Conservation (phyloP, 306 rosid genomes). For the Quercus ilex region DNA sequence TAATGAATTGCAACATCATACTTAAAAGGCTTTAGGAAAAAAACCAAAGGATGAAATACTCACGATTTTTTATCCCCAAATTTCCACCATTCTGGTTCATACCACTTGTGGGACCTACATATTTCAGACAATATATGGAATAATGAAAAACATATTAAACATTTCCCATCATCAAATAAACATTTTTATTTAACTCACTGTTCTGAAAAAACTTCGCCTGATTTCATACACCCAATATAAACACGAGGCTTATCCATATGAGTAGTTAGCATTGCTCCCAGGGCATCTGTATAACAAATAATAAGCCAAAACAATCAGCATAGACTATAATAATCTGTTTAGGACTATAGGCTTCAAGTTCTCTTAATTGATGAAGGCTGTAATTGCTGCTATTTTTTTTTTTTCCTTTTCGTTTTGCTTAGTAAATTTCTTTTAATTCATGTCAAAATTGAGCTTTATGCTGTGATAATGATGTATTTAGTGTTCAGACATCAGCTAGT, state of each 20-base stretch:
- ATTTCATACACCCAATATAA: slow-evolving; percentile 81
- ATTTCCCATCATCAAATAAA: slow-evolving; percentile 16
- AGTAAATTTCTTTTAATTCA: neutral
- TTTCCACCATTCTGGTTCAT: slow-evolving; percentile 83
- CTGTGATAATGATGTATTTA: neutral
- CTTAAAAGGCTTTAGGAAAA: neutral
- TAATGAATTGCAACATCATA: neutral
- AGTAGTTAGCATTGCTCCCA: slow-evolving; percentile 52
- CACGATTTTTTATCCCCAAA: slow-evolving; percentile 67
- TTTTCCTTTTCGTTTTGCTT: neutral
- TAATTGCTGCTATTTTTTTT: neutral
- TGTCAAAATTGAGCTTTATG: neutral
- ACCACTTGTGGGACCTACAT: slow-evolving; percentile 59
- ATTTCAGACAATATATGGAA: slow-evolving; percentile 21
- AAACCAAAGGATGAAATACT: slow-evolving; percentile 20
- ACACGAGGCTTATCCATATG: slow-evolving; percentile 55
- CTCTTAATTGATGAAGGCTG: neutral
- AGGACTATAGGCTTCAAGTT: slow-evolving; percentile 5
- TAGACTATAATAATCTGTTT: slow-evolving; percentile 2
- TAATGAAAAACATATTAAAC: slow-evolving; percentile 1
- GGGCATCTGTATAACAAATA: slow-evolving; percentile 48
- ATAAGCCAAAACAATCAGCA: slow-evolving; percentile 20
- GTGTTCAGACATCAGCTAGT: neutral
- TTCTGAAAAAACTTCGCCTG: slow-evolving; percentile 72
- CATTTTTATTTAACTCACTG: slow-evolving; percentile 42